Percentiles rank a stretch among this genome's conserved stretches.
These are phyloP conservation scores for Starmerella davenportii DNA, from an alignment of 805 yeast genomes.

Conservation along the genomic window DNA sequence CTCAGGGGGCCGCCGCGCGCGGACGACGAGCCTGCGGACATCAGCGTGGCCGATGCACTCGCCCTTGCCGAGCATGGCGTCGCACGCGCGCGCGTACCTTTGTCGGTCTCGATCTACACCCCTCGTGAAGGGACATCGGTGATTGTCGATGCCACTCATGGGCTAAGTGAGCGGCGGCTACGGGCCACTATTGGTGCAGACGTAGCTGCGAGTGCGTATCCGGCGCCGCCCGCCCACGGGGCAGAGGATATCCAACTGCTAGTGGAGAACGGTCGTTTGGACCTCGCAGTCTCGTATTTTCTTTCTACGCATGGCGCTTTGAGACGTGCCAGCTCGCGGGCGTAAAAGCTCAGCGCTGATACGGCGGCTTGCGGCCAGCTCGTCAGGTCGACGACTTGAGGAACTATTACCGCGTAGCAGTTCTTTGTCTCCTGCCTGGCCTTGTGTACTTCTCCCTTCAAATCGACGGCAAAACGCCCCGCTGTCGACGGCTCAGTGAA, in stretches of 20 bases:
- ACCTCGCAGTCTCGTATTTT: background rate
- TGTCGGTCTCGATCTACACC: conserved; percentile 4
- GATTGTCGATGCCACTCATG: background rate
- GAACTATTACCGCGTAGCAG: no score
- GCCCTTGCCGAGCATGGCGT: conserved; percentile 14
- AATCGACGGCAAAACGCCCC: no score
- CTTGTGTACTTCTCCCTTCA: no score
- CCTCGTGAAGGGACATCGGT: background rate
- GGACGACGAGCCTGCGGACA: conserved; percentile 11
- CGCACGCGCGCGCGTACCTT: conserved; percentile 4
- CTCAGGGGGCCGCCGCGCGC: conserved; percentile 9
- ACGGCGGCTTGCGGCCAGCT: no score
- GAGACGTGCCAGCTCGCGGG: background rate
- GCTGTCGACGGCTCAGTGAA: no score
- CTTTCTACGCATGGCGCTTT: background rate
- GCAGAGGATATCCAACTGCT: background rate
- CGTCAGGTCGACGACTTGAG: no score
- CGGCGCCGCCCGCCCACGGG: background rate
- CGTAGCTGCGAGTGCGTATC: background rate
- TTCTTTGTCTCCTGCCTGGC: no score
- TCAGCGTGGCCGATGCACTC: conserved; percentile 18
- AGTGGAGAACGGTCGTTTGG: background rate
- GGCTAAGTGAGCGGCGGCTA: background rate
- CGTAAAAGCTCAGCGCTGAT: no score
- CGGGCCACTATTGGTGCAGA: background rate